Base-by-base conservation (phyloP, 2,329 filamentous ascomycete genomes). In the Stachybotrys echinatus region DNA sequence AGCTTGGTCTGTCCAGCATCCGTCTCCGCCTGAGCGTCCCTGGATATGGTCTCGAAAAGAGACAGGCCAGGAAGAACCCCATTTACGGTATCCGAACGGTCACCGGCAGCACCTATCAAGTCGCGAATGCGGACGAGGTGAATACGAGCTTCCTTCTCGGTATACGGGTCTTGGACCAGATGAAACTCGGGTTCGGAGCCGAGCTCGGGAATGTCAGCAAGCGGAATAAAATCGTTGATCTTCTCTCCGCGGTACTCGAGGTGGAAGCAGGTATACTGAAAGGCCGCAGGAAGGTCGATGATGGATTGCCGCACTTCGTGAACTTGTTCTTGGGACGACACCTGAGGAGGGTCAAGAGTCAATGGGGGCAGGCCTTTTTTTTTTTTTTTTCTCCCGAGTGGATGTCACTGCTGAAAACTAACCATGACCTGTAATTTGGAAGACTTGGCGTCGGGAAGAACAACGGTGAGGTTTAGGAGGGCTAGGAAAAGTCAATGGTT, bases 181-280 rank as follows among this genome's bases (percentile, higher is more conserved):
- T 80, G 81, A 51, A 96, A 80, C 62, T 92, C 87, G 34, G 92
- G 88, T 54, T 91, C 85, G 31, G 86, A 72, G 48, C 83, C 81
- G 49, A 99, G 80, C 50, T 83, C 90, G 45, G 87, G 80, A 49
- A 99, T 88, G 65, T 99, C 92, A 49, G 89, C 91, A 54, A 99
- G 81, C 67, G 95, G 87, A 52, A 95, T 81, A 62, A 94, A 97
- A 71, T 99, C 94, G 69, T 97, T 97, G 78, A 99, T 87, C 57
- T 88, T 87, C 70, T 88, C 77, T 58, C 90, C 89, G 52, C 89
- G 85, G 73, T 92, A 85, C 73, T 97, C 92, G 61, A 99, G 84
- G 73, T 99, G 94, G 76, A 99, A 99, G 77, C 94, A 99, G 48
- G 94, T 95, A 75, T 96, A 96, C 71, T 95, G 91, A 74, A 96